Base-by-base conservation (phyloP, 1,139 yeast genomes). In the Scheffersomyces titani region DNA sequence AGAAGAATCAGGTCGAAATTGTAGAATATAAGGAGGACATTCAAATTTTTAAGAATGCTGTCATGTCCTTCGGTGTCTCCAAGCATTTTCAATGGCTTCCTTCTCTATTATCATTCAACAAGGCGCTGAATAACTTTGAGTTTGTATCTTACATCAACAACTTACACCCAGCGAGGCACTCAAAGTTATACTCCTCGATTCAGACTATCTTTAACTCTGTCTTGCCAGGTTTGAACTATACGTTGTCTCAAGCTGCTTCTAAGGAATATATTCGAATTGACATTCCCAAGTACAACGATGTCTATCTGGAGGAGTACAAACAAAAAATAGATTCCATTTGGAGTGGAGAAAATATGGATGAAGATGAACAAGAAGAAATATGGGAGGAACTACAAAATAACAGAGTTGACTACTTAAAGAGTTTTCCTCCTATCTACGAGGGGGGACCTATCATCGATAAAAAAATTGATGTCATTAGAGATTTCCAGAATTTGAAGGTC, bases 101-200 rank as follows among this genome's bases (percentile, higher is more conserved):
- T 1, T 63, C 74, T 6, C 50, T 67, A 44, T 55, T 72, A 50
- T 47, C 48, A 19, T 55, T 54, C 6, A 51, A 54, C 5, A 47
- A 52, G 7, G 68, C 63, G 47, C 50, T 58, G 55, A 40, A 51
- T 16, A 47, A 54, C 50, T 71, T 59, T 52, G 60, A 62, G 24
- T 65, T 75, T 50, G 55, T 54, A 3, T 75, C 81, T 1, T 78
- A 77, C 58, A 77, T 78, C 60, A 78, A 78, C 61, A 78, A 78
- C 59, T 68, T 78, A 58, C 76, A 78, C 55, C 81, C 81, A 30
- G 57, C 55, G 2, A 57, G 64, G 48, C 61, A 63, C 59, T 50
- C 62, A 18, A 62, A 59, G 0, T 61, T 78, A 22, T 78, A 78
- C 36, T 49, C 51, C 1, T 56, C 67, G 1, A 74, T 78, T 55